Conservation (phyloP, 305 asterid species). For the Fraxinus albicans region DNA sequence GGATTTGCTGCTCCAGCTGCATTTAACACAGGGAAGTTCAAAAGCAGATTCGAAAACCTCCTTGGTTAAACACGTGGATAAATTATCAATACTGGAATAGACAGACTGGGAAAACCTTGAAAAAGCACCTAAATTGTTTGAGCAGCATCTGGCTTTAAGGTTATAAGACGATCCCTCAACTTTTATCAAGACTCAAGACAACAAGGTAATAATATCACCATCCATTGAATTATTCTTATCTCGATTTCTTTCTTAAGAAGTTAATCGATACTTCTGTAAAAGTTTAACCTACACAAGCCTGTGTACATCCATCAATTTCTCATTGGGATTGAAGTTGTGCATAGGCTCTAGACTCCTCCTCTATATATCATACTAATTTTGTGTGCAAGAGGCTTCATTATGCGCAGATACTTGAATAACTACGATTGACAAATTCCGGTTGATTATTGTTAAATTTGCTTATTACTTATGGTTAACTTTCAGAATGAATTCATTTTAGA, state of each 20-base stretch:
- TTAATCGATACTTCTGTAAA: not conserved
- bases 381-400: not conserved
- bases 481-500: not conserved
- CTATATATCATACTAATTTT: not conserved
- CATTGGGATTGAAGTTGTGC: not conserved
- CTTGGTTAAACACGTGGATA: not conserved
- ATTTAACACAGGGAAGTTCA: slow-evolving; percentile 4
- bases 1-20: slow-evolving; percentile 79
- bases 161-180: not conserved
- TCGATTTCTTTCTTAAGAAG: not conserved
- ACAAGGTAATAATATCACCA: not conserved
- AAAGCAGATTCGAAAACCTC: not conserved
- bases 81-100: not conserved
- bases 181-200: not conserved
- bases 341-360: not conserved
- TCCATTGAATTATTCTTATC: not conserved
- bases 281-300: not conserved
- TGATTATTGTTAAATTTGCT: not conserved
- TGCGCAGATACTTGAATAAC: not conserved
- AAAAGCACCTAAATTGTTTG: not conserved
- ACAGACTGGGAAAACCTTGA: not conserved
- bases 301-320: not conserved
- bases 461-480: not conserved
- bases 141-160: not conserved
- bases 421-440: not conserved